Evolutionary conservation across 176 grass and related monocot genomes (phyloP).

Genomic region (Chrysopogon serrulatus): DNA sequence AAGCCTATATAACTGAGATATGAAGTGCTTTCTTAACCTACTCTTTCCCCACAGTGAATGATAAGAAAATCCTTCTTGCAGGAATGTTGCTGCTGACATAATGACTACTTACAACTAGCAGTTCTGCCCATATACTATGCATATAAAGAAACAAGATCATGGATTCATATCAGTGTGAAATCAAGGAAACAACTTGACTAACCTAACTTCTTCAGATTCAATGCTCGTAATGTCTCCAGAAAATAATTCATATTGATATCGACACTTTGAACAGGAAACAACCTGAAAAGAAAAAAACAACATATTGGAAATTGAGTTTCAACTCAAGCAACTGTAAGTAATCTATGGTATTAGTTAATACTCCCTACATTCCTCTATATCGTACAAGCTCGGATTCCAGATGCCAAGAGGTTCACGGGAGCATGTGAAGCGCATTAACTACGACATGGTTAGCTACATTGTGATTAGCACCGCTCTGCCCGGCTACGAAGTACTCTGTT

Average conservation of each 20-base stretch:
- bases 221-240: conserved; percentile 86
- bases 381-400: no score
- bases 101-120: conserved; percentile 2
- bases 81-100: not conserved
- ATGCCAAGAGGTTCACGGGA: no score
- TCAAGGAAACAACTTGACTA: conserved; percentile 25
- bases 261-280: conserved; percentile 92
- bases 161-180: not conserved
- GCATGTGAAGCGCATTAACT: no score
- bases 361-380: no score
- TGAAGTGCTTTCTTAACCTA: not conserved
- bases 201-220: conserved; percentile 94
- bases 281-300: conserved; percentile 50
- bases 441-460: no score
- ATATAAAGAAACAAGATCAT: conserved; percentile 10
- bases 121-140: not conserved
- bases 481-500: no score
- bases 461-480: no score
- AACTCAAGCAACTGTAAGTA: not conserved
- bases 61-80: not conserved
- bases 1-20: not conserved
- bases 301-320: conserved; percentile 13
- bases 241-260: conserved; percentile 88
- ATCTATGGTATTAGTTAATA: not conserved
- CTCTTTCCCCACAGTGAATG: not conserved